phyloP scores from a whole-genome alignment of 108 stramenopile genomes.

The Fistulifera pelliculosa region DNA sequence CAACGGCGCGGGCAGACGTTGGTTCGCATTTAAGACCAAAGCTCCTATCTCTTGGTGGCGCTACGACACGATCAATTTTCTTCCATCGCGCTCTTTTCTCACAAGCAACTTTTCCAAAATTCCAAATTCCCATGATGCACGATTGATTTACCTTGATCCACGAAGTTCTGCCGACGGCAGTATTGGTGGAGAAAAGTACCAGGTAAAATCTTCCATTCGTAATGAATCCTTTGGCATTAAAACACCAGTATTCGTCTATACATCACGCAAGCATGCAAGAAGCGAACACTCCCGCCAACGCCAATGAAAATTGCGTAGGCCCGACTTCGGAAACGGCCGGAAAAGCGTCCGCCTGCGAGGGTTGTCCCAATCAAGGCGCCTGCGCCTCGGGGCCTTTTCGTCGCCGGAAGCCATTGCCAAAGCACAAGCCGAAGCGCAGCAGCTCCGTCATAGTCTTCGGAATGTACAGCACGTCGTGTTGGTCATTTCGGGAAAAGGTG shows the following conservation, averaged over 20 bases:
- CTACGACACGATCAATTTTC: no score
- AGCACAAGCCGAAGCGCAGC: slow-evolving; percentile 34
- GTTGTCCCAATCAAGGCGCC: slow-evolving; percentile 93
- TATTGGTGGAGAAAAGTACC: no score
- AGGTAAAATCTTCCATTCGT: no score
- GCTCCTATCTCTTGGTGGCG: no score
- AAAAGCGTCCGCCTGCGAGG: slow-evolving; percentile 86
- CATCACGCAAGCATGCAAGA: not conserved
- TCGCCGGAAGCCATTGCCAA: slow-evolving; percentile 55
- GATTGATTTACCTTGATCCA: slow-evolving; percentile 3
- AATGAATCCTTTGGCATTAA: no score
- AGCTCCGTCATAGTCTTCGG: slow-evolving; percentile 55
- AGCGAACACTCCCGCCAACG: slow-evolving; percentile 42
- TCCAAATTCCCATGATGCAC: no score
- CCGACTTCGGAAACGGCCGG: slow-evolving; percentile 88
- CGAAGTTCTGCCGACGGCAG: slow-evolving; percentile 12
- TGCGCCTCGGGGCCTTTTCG: slow-evolving; percentile 88
- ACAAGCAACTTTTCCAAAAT: no score
- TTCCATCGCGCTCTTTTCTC: no score
- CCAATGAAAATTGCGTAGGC: slow-evolving; percentile 93
- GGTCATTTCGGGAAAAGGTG: slow-evolving; percentile 97
- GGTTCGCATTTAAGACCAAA: no score
- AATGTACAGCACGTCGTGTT: slow-evolving; percentile 89
- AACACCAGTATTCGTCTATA: no score
- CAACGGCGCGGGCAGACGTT: no score